Evolutionary conservation across 495 filamentous ascomycete genomes (phyloP).

Genomic region (Neurospora africana): DNA sequence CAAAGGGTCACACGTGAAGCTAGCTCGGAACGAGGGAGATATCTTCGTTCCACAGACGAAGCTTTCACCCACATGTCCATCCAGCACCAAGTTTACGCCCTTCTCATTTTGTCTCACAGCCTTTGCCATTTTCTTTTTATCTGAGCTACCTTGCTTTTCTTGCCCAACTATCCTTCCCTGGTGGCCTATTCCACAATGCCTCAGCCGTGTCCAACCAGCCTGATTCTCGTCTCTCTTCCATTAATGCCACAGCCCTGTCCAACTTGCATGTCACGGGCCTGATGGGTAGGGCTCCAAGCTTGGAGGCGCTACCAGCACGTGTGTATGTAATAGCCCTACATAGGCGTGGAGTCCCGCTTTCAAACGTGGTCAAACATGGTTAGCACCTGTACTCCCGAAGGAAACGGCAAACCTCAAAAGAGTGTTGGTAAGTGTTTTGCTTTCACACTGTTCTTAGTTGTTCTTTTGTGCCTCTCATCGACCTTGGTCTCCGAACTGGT

Average conservation of each 20-base stretch:
- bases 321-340: too few relatives aligned
- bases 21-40: not conserved
- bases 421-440: not conserved
- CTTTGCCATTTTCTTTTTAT: not conserved
- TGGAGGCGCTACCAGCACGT: not conserved
- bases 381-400: not conserved
- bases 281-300: not conserved
- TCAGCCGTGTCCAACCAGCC: not conserved
- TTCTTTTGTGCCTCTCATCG: not conserved
- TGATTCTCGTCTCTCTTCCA: not conserved
- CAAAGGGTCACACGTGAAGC: not conserved
- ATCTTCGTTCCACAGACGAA: not conserved
- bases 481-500: not conserved
- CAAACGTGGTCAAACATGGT: not conserved
- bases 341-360: not conserved
- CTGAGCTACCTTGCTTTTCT: not conserved
- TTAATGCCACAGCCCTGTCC: not conserved
- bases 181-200: not conserved
- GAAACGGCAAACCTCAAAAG: not conserved
- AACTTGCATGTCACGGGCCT: not conserved
- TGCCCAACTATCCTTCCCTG: not conserved
- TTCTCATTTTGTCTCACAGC: not conserved
- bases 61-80: not conserved
- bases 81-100: not conserved
- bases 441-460: not conserved